phyloP scores from a whole-genome alignment of 2,329 filamentous ascomycete genomes.

The Alternaria consortialis region DNA sequence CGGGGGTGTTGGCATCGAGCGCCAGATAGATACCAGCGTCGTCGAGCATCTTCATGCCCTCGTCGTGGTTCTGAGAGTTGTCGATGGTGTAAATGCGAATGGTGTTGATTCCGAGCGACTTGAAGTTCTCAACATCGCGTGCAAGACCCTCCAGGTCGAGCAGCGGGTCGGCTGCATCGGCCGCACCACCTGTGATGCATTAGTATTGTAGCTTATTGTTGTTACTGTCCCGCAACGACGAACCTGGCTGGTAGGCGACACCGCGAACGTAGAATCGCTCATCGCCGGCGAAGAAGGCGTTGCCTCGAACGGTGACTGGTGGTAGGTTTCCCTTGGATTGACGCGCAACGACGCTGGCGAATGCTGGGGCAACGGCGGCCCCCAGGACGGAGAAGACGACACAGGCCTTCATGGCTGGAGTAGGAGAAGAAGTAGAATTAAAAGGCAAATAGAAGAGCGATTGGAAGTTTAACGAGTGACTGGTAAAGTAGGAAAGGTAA shows the following conservation, averaged over 20 bases:
- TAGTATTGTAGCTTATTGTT: constrained; percentile 31
- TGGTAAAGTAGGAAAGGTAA: constrained; percentile 40
- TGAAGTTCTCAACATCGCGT: constrained; percentile 82
- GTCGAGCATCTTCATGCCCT: constrained; percentile 82
- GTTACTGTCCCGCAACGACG: constrained; percentile 50
- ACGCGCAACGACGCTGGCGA: constrained; percentile 36
- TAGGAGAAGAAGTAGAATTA: constrained; percentile 34
- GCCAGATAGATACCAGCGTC: constrained; percentile 92
- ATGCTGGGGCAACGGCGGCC: constrained; percentile 37
- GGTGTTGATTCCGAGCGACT: constrained; percentile 87
- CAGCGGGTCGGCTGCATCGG: constrained; percentile 71
- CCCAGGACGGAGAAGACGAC: constrained; percentile 37
- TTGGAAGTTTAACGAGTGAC: constrained; percentile 49
- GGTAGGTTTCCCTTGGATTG: constrained; percentile 55
- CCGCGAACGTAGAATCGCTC: constrained; percentile 68
- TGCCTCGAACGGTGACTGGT: constrained; percentile 67
- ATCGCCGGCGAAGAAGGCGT: constrained; percentile 70
- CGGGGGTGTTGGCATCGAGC: constrained; percentile 86
- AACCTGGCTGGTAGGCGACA: constrained; percentile 72
- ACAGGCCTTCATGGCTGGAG: constrained; percentile 43
- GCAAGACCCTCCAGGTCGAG: constrained; percentile 73
- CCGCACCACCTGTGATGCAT: constrained; percentile 50
- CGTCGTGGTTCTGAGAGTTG: constrained; percentile 81
- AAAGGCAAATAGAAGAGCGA: constrained; percentile 38
- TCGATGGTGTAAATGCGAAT: constrained; percentile 92